Percentiles rank a stretch among this genome's conserved stretches.
Conservation (phyloP, 2,329 filamentous ascomycete species). For the Penicillium vulpinum region DNA sequence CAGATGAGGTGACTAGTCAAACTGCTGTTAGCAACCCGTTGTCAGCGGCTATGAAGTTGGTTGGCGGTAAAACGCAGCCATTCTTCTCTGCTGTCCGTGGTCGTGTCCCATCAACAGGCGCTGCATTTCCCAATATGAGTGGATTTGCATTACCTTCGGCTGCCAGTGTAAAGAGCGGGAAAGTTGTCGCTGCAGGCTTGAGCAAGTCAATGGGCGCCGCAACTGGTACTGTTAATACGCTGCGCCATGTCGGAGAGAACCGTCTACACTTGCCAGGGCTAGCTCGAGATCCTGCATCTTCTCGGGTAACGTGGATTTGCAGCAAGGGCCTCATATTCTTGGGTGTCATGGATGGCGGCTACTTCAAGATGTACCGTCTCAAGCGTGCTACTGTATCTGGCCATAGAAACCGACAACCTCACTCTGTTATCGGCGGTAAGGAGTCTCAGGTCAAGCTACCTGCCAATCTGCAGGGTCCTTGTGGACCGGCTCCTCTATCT, state of each 20-base stretch:
- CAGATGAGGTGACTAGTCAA: conserved; percentile 51
- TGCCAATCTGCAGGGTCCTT: conserved; percentile 59
- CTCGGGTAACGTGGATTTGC: conserved; percentile 49
- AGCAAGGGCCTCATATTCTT: conserved; percentile 44
- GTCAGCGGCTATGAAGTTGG: conserved; percentile 68
- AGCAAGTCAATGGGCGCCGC: conserved; percentile 53
- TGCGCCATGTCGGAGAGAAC: conserved; percentile 52
- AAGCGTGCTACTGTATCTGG: conserved; percentile 47
- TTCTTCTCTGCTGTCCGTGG: conserved; percentile 67
- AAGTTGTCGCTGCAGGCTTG: conserved; percentile 51
- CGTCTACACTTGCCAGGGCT: conserved; percentile 48
- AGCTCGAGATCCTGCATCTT: conserved; percentile 39
- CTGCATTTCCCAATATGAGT: conserved; percentile 45
- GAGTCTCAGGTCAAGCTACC: conserved; percentile 69
- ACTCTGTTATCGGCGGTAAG: conserved; percentile 56
- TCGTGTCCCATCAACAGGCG: conserved; percentile 50
- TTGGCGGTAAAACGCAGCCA: conserved; percentile 60
- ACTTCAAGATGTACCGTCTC: conserved; percentile 48
- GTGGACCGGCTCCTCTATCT: conserved; percentile 58
- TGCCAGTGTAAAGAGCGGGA: conserved; percentile 48
- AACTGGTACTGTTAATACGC: conserved; percentile 49
- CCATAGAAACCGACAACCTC: conserved; percentile 55
- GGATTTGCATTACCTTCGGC: conserved; percentile 48
- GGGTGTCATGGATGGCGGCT: conserved; percentile 48
- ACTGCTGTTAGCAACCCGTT: conserved; percentile 50